Conservation (phyloP, 1,284 basidiomycete species). For the Marasmius oreades region DNA sequence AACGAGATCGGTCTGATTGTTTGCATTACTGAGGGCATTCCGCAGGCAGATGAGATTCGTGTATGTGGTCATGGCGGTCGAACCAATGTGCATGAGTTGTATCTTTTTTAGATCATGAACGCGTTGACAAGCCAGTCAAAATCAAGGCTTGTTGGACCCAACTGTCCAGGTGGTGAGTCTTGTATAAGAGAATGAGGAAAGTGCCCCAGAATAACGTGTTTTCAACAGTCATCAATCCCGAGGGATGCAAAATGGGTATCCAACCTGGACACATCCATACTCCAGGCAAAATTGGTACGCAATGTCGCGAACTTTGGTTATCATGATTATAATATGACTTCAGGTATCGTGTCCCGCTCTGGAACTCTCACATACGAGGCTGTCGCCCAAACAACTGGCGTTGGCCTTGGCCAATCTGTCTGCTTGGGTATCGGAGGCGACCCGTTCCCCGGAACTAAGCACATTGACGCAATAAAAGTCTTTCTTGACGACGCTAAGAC, state of each 20-base stretch:
- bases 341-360: slow-evolving; percentile 95
- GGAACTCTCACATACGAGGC: slow-evolving; percentile 94
- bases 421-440: slow-evolving; percentile 99
- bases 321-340: slow-evolving; percentile 13
- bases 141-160: slow-evolving; percentile 93
- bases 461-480: slow-evolving; percentile 94
- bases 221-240: slow-evolving; percentile 80
- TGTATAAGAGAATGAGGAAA: neutral
- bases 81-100: neutral
- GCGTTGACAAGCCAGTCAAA: slow-evolving; percentile 93
- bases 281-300: slow-evolving; percentile 87
- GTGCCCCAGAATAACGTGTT: neutral
- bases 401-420: slow-evolving; percentile 94
- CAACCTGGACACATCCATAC: slow-evolving; percentile 98
- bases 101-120: slow-evolving; percentile 71
- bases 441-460: slow-evolving; percentile 97
- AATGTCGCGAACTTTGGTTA: neutral
- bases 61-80: slow-evolving; percentile 36
- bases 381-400: slow-evolving; percentile 91
- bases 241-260: slow-evolving; percentile 99
- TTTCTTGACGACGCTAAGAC: slow-evolving; percentile 94
- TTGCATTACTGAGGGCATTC: slow-evolving; percentile 96
- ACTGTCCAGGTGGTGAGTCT: slow-evolving; percentile 81
- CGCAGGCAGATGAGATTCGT: slow-evolving; percentile 92
- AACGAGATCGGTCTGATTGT: slow-evolving; percentile 96